Base-by-base conservation (phyloP, 2,329 filamentous ascomycete genomes). In the Tolypocladium nubicola region DNA sequence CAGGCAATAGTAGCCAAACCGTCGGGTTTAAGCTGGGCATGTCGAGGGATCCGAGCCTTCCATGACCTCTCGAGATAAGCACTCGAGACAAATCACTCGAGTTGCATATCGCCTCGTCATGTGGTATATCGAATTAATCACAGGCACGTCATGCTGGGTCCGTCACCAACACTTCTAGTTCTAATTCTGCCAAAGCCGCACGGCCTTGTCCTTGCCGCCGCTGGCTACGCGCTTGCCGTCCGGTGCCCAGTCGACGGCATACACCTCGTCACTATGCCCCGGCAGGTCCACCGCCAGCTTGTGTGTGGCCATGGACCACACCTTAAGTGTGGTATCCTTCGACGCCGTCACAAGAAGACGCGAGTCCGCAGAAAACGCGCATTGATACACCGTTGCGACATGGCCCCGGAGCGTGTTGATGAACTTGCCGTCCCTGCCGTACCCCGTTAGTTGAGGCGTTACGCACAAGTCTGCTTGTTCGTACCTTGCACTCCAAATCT, bases 241-340 rank as follows among this genome's bases (percentile, higher is more conserved):
- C 0, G 90, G 87, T 64, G 89, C 92, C 94, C 93, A 97, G 70
- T 97, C 93, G 14, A 97, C 86, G 0, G 92, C 90, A 71, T 92
- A 97, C 0, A 97, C 92, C 70, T 97, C 90, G 66, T 96, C 93
- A 69, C 89, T 83, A 70, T 97, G 93, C 0, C 93, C 91, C 0
- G 92, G 90, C 52, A 97, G 76, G 75, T 97, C 92, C 53, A 76
- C 75, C 3, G 85, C 83, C 58, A 99, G 75, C 73, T 95, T 96
- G 54, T 87, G 88, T 1, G 88, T 90, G 60, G 87, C 80, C 69
- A 96, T 88, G 66, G 95, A 91, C 92, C 93, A 99, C 6, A 95
- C 89, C 70, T 96, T 97, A 53, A 97, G 75, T 0, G 94, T 97
- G 2, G 90, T 94, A 69, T 97, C 94, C 70, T 96, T 96, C 60